Evolutionary conservation across 2,329 filamentous ascomycete genomes (phyloP).

Genomic region (Pyrenochaeta sp.): DNA sequence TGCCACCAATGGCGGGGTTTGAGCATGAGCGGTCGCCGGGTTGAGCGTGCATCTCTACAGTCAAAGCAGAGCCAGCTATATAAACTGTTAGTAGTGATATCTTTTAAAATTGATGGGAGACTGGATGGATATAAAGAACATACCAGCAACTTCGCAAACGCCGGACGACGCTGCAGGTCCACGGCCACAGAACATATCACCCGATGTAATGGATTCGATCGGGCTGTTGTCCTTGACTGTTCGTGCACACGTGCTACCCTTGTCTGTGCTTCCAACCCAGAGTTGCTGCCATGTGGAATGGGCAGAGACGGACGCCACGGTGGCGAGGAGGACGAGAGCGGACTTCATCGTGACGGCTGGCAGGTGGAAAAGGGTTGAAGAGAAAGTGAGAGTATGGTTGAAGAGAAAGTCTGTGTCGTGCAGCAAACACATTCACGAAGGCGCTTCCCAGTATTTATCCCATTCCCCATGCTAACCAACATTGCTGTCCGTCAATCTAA

Average conservation of each 20-base stretch:
- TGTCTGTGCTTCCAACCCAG: constrained; percentile 47
- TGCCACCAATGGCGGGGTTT: constrained; percentile 47
- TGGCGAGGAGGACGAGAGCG: constrained; percentile 40
- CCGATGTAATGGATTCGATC: constrained; percentile 35
- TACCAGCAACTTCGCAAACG: constrained; percentile 48
- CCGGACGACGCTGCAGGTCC: constrained; percentile 32
- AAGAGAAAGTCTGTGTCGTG: constrained; percentile 7
- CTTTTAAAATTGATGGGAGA: neutral
- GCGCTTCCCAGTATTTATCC: constrained; percentile 19
- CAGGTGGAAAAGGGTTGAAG: constrained; percentile 2
- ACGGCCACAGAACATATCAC: constrained; percentile 49
- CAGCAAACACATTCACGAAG: constrained; percentile 1
- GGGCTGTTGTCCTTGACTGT: constrained; percentile 49
- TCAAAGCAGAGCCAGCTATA: constrained; percentile 42
- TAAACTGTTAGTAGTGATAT: constrained; percentile 13
- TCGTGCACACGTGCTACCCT: constrained; percentile 38
- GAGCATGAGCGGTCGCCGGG: constrained; percentile 42
- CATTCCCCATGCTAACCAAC: neutral
- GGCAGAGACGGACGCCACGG: constrained; percentile 44
- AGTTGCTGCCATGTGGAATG: constrained; percentile 51
- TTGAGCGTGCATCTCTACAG: constrained; percentile 51
- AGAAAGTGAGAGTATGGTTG: constrained; percentile 9
- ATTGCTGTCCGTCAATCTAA: constrained; percentile 17
- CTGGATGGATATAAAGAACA: constrained; percentile 1
- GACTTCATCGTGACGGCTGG: constrained; percentile 41